Percentiles rank a stretch among this genome's conserved stretches.
phyloP scores from a whole-genome alignment of 495 filamentous ascomycete genomes.

The Penicillium canariense region DNA sequence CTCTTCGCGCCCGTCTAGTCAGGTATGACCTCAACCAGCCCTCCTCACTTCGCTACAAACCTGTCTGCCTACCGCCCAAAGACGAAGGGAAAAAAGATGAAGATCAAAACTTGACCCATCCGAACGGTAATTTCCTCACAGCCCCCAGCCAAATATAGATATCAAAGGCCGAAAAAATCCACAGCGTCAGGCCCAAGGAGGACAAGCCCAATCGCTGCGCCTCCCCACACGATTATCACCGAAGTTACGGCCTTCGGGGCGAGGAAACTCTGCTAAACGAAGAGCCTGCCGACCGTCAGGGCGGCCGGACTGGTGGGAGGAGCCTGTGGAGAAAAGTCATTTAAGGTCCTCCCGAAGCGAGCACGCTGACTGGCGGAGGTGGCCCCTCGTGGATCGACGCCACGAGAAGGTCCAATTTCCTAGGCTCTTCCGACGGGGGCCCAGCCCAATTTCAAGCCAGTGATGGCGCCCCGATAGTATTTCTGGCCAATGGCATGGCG shows the following conservation, averaged over 20 bases:
- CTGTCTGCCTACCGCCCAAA: too few relatives aligned
- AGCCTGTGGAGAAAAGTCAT: too few relatives aligned
- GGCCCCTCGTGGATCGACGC: slow-evolving; percentile 11
- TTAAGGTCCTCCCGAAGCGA: slow-evolving; percentile 12
- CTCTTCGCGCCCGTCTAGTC: too few relatives aligned
- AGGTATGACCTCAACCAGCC: too few relatives aligned
- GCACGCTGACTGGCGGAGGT: background rate
- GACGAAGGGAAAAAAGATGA: too few relatives aligned
- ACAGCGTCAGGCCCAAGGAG: background rate
- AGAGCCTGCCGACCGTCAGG: too few relatives aligned
- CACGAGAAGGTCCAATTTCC: slow-evolving; percentile 3
- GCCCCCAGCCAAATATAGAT: background rate
- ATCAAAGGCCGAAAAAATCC: background rate
- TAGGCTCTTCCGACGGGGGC: background rate
- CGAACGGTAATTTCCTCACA: too few relatives aligned
- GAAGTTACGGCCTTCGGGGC: slow-evolving; percentile 1
- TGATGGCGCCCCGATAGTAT: background rate
- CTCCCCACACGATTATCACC: background rate
- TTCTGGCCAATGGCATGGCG: background rate
- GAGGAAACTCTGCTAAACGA: too few relatives aligned
- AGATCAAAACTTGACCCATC: too few relatives aligned
- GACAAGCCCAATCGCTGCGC: background rate
- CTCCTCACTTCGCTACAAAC: too few relatives aligned
- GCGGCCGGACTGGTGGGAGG: too few relatives aligned
- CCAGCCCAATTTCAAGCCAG: background rate